A percentile compares a stretch with the other conserved stretches of the same genome.
These are phyloP conservation scores for Nemania serpens DNA, from an alignment of 2,329 filamentous ascomycete species.

Conservation along the genomic window DNA sequence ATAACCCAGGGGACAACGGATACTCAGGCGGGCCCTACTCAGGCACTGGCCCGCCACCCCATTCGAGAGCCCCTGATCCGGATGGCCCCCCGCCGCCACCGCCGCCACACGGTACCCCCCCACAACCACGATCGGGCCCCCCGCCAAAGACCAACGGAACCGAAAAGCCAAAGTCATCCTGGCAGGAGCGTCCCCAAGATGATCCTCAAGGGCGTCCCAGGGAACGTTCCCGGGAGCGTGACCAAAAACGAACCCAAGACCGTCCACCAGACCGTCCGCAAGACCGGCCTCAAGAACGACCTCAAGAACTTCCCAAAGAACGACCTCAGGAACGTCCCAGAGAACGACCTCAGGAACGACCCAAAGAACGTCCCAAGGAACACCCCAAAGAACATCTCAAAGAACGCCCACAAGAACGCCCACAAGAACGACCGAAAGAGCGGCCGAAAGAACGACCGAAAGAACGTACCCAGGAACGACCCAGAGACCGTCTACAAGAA, in stretches of 20 bases:
- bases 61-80: constrained; percentile 35
- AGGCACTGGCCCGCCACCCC: constrained; percentile 24
- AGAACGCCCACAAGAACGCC: constrained; percentile 29
- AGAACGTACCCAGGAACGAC: not conserved
- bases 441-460: not conserved
- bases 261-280: not conserved
- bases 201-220: not conserved
- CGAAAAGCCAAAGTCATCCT: constrained; percentile 45
- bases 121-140: constrained; percentile 37
- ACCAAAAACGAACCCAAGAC: constrained; percentile 8
- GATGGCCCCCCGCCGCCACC: constrained; percentile 44
- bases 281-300: not conserved
- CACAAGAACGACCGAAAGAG: constrained; percentile 16
- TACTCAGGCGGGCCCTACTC: constrained; percentile 30
- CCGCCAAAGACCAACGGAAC: constrained; percentile 32
- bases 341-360: not conserved
- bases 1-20: constrained; percentile 34
- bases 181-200: constrained; percentile 42
- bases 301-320: constrained; percentile 28
- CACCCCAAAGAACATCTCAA: not conserved
- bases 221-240: constrained; percentile 18
- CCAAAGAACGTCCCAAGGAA: constrained; percentile 21
- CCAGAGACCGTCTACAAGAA: not conserved
- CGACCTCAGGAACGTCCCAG: constrained; percentile 22
- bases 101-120: constrained; percentile 43